phyloP scores from a whole-genome alignment of 768 basidiomycete genomes.

The Cytidiella melzeri region DNA sequence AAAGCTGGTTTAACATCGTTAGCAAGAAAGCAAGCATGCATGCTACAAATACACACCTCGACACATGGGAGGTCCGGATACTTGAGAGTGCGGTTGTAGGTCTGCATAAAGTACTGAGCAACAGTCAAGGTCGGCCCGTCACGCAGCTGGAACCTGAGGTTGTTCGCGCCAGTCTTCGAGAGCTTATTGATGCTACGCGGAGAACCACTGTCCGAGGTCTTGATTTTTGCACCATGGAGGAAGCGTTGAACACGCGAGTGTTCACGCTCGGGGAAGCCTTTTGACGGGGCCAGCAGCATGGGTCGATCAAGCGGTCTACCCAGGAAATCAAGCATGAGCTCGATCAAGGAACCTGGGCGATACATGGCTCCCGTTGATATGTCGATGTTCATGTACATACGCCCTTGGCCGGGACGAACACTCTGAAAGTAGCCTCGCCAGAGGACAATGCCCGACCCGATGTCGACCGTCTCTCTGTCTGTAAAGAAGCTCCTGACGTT shows the following conservation, averaged over 20 bases:
- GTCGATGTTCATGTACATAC: conserved; percentile 69
- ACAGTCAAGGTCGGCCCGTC: conserved; percentile 53
- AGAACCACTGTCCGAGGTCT: conserved; percentile 18
- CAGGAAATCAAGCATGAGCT: conserved; percentile 53
- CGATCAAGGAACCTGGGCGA: conserved; percentile 52
- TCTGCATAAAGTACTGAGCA: conserved; percentile 52
- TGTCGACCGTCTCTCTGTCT: conserved; percentile 40
- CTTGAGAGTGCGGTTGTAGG: conserved; percentile 46
- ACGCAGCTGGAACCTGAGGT: conserved; percentile 48
- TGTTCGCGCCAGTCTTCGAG: conserved; percentile 44
- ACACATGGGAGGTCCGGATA: conserved; percentile 62
- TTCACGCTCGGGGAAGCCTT: conserved; percentile 43
- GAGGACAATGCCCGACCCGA: conserved; percentile 60
- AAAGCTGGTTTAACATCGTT: conserved; percentile 42
- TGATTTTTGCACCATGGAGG: conserved; percentile 45
- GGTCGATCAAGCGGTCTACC: conserved; percentile 23
- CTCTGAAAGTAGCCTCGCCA: conserved; percentile 85
- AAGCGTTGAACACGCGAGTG: conserved; percentile 50
- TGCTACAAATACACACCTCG: conserved; percentile 40
- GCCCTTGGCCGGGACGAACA: conserved; percentile 57
- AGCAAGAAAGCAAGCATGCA: neutral
- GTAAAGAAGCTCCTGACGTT: conserved; percentile 75
- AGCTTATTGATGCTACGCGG: conserved; percentile 62
- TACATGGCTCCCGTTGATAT: conserved; percentile 77
- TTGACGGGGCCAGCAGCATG: conserved; percentile 33